Evolutionary conservation across 495 filamentous ascomycete genomes (phyloP).

Genomic region (Pseudotulostoma volvatum): DNA sequence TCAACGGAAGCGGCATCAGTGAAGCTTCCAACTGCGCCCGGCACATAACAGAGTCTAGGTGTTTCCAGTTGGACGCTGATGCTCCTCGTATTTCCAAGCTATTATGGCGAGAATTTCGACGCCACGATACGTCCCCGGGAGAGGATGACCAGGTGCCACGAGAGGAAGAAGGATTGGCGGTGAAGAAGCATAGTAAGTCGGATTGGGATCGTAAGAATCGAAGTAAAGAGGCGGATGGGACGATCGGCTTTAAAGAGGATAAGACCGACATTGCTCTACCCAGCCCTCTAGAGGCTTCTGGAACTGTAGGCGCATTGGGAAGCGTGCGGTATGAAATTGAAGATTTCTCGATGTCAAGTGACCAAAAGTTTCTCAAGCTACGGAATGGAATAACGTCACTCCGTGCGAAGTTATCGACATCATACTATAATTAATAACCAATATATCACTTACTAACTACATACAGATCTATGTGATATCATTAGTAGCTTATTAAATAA

Average conservation of each 20-base stretch:
- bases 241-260: constrained; percentile 20
- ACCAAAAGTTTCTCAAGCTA: too few relatives aligned
- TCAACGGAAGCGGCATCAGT: constrained; percentile 3
- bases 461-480: too few relatives aligned
- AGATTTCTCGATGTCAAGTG: too few relatives aligned
- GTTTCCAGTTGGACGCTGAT: constrained; percentile 12
- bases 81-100: constrained; percentile 17
- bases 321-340: too few relatives aligned
- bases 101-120: constrained; percentile 11
- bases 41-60: constrained; percentile 7
- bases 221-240: constrained; percentile 42
- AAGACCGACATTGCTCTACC: constrained; percentile 24
- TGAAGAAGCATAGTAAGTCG: constrained; percentile 35
- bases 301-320: too few relatives aligned
- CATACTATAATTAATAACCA: too few relatives aligned
- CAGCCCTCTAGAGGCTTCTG: neutral
- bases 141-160: constrained; percentile 7
- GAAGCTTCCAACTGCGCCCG: constrained; percentile 5
- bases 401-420: too few relatives aligned
- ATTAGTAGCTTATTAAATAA: too few relatives aligned
- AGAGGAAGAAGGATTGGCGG: constrained; percentile 21
- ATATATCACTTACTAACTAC: too few relatives aligned
- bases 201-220: constrained; percentile 47
- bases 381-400: too few relatives aligned
- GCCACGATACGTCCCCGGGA: neutral